phyloP scores from a whole-genome alignment of 2,329 filamentous ascomycete species.

The Blastomyces gilchristii region DNA sequence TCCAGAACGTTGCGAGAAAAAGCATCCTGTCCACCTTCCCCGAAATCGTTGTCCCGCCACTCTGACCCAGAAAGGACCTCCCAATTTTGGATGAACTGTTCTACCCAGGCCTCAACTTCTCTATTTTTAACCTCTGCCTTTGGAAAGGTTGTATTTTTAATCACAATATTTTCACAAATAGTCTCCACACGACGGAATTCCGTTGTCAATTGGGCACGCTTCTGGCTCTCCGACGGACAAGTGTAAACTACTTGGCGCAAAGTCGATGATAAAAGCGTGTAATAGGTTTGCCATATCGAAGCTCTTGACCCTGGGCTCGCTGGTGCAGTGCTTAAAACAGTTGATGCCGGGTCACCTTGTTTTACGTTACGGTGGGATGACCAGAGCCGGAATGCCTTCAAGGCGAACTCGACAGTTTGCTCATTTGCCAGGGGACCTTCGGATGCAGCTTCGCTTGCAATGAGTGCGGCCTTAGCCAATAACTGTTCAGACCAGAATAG shows the following conservation, averaged over 20 bases:
- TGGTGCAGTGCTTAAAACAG: slow-evolving; percentile 15
- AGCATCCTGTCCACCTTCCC: slow-evolving; percentile 65
- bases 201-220: slow-evolving; percentile 54
- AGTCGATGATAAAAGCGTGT: slow-evolving; percentile 65
- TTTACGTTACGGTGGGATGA: slow-evolving; percentile 30
- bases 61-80: slow-evolving; percentile 63
- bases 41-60: slow-evolving; percentile 73
- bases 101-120: slow-evolving; percentile 73
- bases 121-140: slow-evolving; percentile 67
- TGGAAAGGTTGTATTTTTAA: slow-evolving; percentile 73
- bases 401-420: slow-evolving; percentile 28
- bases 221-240: slow-evolving; percentile 27
- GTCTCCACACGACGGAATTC: slow-evolving; percentile 73
- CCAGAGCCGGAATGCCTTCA: slow-evolving; percentile 42
- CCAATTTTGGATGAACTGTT: slow-evolving; percentile 78
- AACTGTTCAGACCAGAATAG: slow-evolving; percentile 70
- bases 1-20: slow-evolving; percentile 68
- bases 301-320: slow-evolving; percentile 21
- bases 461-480: slow-evolving; percentile 62
- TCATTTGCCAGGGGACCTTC: slow-evolving; percentile 18
- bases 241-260: slow-evolving; percentile 43
- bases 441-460: slow-evolving; percentile 47
- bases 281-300: slow-evolving; percentile 77
- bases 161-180: slow-evolving; percentile 66
- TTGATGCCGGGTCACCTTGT: slow-evolving; percentile 19